These are phyloP conservation scores for Aspergillus fumigatus DNA, from an alignment of 2,329 filamentous ascomycete species.

Conservation along the genomic window DNA sequence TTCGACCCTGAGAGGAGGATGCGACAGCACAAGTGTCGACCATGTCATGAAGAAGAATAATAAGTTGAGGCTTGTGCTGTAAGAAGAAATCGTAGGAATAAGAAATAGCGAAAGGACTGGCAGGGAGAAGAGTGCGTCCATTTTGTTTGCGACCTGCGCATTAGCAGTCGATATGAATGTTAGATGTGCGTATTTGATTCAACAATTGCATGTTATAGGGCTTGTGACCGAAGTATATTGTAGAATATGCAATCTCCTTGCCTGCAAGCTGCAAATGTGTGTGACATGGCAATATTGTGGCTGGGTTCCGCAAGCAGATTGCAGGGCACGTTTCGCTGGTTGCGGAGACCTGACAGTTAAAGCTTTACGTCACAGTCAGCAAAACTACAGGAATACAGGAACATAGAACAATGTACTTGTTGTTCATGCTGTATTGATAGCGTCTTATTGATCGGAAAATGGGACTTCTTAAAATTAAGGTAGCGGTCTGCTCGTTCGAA, in stretches of 20 bases:
- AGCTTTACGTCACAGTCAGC: conserved; percentile 14
- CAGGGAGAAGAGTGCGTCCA: conserved; percentile 51
- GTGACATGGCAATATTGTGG: background rate
- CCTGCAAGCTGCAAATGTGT: background rate
- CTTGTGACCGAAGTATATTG: conserved; percentile 10
- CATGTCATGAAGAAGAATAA: conserved; percentile 90
- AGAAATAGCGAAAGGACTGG: conserved; percentile 27
- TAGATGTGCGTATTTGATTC: background rate
- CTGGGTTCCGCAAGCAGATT: background rate
- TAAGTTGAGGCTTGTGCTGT: conserved; percentile 75
- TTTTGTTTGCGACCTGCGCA: conserved; percentile 3
- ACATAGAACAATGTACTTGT: background rate
- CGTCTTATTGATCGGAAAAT: background rate
- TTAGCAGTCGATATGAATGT: background rate
- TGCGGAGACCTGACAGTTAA: conserved; percentile 1
- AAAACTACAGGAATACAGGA: background rate
- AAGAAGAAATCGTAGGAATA: conserved; percentile 51
- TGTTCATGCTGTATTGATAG: background rate
- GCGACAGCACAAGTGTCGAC: conserved; percentile 74
- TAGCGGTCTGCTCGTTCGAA: background rate
- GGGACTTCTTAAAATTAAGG: background rate
- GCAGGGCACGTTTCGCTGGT: background rate
- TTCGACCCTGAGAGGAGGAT: conserved; percentile 71
- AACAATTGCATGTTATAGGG: background rate
- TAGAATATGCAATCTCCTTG: background rate